These are phyloP conservation scores for Alternaria gaisen DNA, from an alignment of 2,329 filamentous ascomycete species.

Conservation along the genomic window DNA sequence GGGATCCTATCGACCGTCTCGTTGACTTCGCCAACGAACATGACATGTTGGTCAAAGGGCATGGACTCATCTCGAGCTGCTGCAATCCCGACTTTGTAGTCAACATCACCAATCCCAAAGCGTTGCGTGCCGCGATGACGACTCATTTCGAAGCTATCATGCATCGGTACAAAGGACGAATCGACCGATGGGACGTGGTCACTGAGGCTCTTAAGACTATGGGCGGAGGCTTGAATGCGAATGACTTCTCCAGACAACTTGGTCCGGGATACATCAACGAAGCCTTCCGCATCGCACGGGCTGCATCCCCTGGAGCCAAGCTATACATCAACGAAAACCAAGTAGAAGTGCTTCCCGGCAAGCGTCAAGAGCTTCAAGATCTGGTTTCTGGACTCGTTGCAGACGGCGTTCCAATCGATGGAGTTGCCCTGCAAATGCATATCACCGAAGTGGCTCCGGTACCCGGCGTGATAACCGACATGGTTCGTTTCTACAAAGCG, in stretches of 20 bases:
- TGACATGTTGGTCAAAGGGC: conserved; percentile 16
- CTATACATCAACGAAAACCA: conserved; percentile 10
- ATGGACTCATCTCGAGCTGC: conserved; percentile 18
- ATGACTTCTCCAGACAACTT: conserved; percentile 8
- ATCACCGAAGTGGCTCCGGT: conserved; percentile 12
- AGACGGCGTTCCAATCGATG: conserved; percentile 15
- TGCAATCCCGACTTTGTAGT: conserved; percentile 14
- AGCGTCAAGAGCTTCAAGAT: conserved; percentile 7
- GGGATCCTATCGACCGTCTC: conserved; percentile 4
- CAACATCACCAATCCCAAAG: conserved; percentile 13
- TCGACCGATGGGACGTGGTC: conserved; percentile 16
- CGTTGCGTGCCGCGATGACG: conserved; percentile 12
- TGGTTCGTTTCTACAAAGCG: conserved; percentile 11
- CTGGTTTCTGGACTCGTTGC: conserved; percentile 11
- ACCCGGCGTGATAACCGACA: conserved; percentile 13
- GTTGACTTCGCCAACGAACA: conserved; percentile 8
- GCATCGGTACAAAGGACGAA: conserved; percentile 6
- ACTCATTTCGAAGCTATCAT: conserved; percentile 15
- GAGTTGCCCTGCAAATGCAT: conserved; percentile 21
- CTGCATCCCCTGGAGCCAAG: neutral
- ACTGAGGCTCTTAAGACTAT: conserved; percentile 9
- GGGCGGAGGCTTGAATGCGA: conserved; percentile 7
- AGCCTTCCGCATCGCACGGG: conserved; percentile 10
- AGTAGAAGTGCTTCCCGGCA: conserved; percentile 4
- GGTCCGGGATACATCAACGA: conserved; percentile 10